Evolutionary conservation across 2,329 filamentous ascomycete species (phyloP).

Genomic region (Fusarium sp.): DNA sequence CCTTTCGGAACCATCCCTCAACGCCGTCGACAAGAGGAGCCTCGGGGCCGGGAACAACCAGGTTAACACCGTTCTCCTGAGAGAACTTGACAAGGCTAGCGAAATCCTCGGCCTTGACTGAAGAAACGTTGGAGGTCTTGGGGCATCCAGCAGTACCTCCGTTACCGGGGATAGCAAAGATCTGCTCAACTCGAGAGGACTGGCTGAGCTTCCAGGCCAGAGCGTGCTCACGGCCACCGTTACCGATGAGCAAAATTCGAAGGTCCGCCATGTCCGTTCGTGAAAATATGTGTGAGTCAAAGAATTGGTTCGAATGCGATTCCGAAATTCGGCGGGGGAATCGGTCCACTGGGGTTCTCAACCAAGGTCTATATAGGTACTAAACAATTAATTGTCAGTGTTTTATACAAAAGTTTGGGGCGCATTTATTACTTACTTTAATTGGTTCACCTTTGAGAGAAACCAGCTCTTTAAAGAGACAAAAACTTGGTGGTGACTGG

Average conservation of each 20-base stretch:
- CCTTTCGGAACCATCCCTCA: slow-evolving; percentile 80
- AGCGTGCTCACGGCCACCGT: slow-evolving; percentile 93
- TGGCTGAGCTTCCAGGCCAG: slow-evolving; percentile 94
- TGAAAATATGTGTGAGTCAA: slow-evolving; percentile 13
- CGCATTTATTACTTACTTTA: neutral
- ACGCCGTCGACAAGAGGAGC: slow-evolving; percentile 93
- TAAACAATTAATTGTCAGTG: slow-evolving; percentile 1
- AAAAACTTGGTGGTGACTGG: slow-evolving; percentile 21
- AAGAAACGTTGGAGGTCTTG: slow-evolving; percentile 78
- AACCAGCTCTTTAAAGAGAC: slow-evolving; percentile 34
- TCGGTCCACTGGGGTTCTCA: slow-evolving; percentile 16
- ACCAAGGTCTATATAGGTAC: slow-evolving; percentile 8
- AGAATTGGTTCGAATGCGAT: slow-evolving; percentile 24
- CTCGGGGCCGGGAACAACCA: slow-evolving; percentile 92
- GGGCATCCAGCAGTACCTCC: slow-evolving; percentile 80
- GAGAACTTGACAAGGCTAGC: slow-evolving; percentile 80
- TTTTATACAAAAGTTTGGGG: neutral
- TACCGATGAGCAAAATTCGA: slow-evolving; percentile 87
- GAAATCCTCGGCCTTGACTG: slow-evolving; percentile 81
- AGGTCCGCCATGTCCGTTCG: slow-evolving; percentile 54
- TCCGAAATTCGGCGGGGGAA: slow-evolving; percentile 31
- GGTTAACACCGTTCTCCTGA: slow-evolving; percentile 76
- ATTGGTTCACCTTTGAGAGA: slow-evolving; percentile 36
- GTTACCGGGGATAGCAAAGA: slow-evolving; percentile 81
- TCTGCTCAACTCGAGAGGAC: slow-evolving; percentile 80